Evolutionary conservation across 257 asterid genomes (phyloP), one percentile per base, ranked within the genome.

Genomic region (Nicotiana obtusifolia): DNA sequence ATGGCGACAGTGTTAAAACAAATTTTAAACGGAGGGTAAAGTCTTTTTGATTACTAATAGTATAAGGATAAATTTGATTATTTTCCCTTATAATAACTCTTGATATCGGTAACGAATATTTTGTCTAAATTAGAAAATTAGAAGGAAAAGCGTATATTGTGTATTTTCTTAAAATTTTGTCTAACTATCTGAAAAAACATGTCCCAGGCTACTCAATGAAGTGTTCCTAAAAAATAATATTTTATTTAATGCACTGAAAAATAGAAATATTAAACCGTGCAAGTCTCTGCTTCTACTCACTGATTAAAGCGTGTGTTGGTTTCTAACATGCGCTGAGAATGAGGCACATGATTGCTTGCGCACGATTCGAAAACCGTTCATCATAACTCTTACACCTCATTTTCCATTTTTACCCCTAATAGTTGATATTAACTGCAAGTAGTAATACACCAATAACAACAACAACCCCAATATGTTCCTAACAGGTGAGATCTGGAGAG

Each of bases 271-370:
- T 41, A 75, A 75, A 75, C 44, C 44, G 16, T 49, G 62, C 60
- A 71, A 71, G 78, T 22, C 60, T 71, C 14, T 44, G 35, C 79
- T 47, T 47, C 16, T 24, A 47, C 0, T 73, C 41, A 8, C 52
- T 75, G 79, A 75, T 75, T 73, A 47, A 9, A 73, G 61, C 37
- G 79, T 24, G 79, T 73, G 61, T 47, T 49, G 41, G 86, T 47
- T 80, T 76, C 80, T 62, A 83, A 76, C 82, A 82, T 83, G 88
- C 82, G 82, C 81, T 77, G 73, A 83, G 77, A 65, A 76, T 17
- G 82, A 84, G 85, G 73, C 82, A 76, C 82, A 71, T 73, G 80
- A 49, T 67, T 60, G 44, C 24, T 61, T 60, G 77, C 83, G 75
- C 85, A 78, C 22, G 75, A 82, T 79, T 76, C 67, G 37, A 59